Evolutionary conservation across 768 basidiomycete species (phyloP).

Genomic region (Macrolepiota fuliginosa): DNA sequence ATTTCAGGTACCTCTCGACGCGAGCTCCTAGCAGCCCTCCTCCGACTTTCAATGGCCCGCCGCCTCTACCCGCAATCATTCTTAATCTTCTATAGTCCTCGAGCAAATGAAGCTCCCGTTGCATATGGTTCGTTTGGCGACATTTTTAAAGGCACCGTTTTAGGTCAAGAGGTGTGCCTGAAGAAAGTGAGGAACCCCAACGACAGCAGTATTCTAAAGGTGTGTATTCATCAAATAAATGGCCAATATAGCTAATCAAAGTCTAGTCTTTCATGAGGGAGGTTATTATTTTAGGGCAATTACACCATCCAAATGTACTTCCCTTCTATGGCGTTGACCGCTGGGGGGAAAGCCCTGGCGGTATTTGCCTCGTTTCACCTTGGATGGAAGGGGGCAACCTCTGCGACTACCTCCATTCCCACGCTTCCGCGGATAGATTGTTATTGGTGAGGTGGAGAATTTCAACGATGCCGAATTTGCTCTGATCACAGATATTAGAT

Average conservation of each 20-base stretch:
- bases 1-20: background rate
- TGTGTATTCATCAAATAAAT: background rate
- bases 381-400: conserved; percentile 15
- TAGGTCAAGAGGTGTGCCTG: background rate
- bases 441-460: background rate
- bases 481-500: background rate
- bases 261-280: conserved; percentile 8
- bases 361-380: conserved; percentile 12
- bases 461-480: rapidly evolving
- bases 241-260: background rate
- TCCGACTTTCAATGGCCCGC: conserved; percentile 1
- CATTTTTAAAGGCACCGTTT: background rate
- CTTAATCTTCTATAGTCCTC: background rate
- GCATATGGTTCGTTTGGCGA: background rate
- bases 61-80: conserved; percentile 2
- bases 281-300: conserved; percentile 9
- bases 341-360: background rate
- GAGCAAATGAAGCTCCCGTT: background rate
- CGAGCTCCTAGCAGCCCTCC: background rate
- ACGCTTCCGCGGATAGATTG: background rate
- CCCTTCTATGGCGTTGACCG: conserved; percentile 15
- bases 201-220: background rate
- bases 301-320: conserved; percentile 4
- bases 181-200: conserved; percentile 2
- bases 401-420: background rate